Conservation (phyloP, 164 flowering plant genomes). For the Nymphaea thermarum region DNA sequence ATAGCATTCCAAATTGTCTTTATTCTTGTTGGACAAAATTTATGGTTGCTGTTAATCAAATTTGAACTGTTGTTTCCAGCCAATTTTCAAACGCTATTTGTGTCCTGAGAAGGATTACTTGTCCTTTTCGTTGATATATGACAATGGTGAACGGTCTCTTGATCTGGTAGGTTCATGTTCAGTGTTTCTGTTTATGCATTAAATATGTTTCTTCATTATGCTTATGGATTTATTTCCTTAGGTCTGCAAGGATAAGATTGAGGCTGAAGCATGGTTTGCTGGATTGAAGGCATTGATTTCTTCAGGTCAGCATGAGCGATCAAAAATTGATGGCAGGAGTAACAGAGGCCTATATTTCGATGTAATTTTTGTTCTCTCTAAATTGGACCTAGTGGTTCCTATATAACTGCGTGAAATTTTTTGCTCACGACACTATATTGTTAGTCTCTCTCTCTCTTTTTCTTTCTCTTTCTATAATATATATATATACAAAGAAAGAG, state of each 20-base stretch:
- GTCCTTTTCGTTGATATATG: constrained; percentile 87
- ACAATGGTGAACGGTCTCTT: constrained; percentile 84
- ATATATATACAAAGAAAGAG: too few relatives aligned
- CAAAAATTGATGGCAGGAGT: constrained; percentile 94
- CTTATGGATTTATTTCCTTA: constrained; percentile 5
- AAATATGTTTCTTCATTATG: too few relatives aligned
- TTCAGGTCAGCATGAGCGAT: constrained; percentile 76
- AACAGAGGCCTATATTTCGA: constrained; percentile 73
- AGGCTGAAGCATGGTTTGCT: constrained; percentile 93
- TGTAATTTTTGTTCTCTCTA: constrained; percentile 19
- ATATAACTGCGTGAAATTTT: too few relatives aligned
- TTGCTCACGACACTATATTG: too few relatives aligned
- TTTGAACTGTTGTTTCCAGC: constrained; percentile 22
- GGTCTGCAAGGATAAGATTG: constrained; percentile 98
- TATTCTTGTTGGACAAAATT: too few relatives aligned
- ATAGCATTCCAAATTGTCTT: too few relatives aligned
- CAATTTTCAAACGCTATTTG: constrained; percentile 72
- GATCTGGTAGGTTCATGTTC: constrained; percentile 55
- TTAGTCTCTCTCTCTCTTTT: too few relatives aligned
- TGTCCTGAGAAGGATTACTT: constrained; percentile 94
- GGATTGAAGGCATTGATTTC: constrained; percentile 73
- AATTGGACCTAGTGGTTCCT: too few relatives aligned
- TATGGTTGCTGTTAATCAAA: too few relatives aligned
- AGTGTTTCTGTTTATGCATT: too few relatives aligned
- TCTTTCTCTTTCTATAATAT: too few relatives aligned